phyloP scores from a whole-genome alignment of 805 yeast species.

The Priceomyces carsonii region DNA sequence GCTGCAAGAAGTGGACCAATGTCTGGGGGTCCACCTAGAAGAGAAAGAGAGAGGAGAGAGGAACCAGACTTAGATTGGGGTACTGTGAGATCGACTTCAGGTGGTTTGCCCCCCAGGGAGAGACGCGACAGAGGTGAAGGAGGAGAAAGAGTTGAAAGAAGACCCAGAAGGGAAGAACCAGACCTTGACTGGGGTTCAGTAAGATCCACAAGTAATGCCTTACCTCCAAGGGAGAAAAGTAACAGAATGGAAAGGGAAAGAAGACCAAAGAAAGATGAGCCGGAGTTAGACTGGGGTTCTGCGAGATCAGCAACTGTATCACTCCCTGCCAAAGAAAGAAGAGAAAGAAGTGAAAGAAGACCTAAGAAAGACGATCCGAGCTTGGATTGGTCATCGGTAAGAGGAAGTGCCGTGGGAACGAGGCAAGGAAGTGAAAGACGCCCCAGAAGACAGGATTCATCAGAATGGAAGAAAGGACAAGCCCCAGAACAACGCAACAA shows the following conservation, averaged over 20 bases:
- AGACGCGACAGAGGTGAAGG: constrained; percentile 30
- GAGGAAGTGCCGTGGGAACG: constrained; percentile 23
- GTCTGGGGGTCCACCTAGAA: constrained; percentile 26
- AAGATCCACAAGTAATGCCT: constrained; percentile 29
- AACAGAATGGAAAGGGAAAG: constrained; percentile 26
- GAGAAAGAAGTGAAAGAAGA: constrained; percentile 26
- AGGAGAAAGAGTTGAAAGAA: constrained; percentile 22
- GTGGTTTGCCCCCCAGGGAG: constrained; percentile 36
- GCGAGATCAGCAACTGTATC: constrained; percentile 31
- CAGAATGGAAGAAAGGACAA: constrained; percentile 42
- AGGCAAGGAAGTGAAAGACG: constrained; percentile 28
- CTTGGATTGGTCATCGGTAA: constrained; percentile 30
- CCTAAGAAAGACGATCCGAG: constrained; percentile 21
- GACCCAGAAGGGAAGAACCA: constrained; percentile 49
- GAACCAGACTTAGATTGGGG: constrained; percentile 51
- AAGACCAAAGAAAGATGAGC: constrained; percentile 34
- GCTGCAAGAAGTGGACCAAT: constrained; percentile 26
- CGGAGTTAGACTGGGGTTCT: constrained; percentile 44
- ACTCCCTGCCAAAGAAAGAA: constrained; percentile 26
- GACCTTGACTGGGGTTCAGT: constrained; percentile 62
- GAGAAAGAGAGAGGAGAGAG: constrained; percentile 23
- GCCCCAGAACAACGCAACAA: constrained; percentile 22
- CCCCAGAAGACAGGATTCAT: constrained; percentile 26
- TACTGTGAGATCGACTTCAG: constrained; percentile 35
- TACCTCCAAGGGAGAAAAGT: constrained; percentile 19